Conservation (phyloP, 1,284 basidiomycete genomes). For the Neotropicomus parvogracilis region DNA sequence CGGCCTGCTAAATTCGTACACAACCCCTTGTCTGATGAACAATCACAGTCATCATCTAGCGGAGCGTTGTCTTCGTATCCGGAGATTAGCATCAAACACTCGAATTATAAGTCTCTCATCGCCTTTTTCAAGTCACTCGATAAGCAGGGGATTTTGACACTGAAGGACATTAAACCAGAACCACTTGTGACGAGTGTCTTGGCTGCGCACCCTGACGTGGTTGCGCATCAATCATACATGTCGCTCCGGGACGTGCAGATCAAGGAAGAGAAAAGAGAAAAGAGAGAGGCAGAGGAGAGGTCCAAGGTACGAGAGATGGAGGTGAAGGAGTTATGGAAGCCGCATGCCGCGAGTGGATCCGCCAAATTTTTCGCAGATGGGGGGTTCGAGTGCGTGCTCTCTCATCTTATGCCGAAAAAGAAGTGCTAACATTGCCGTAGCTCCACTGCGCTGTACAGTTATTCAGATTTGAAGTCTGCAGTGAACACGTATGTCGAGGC, state of each 20-base stretch:
- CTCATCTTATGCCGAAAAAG: not conserved
- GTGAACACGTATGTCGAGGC: conserved; percentile 62
- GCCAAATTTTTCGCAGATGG: conserved; percentile 59
- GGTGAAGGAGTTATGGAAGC: conserved; percentile 74
- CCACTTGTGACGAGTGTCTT: conserved; percentile 63
- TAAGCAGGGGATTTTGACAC: conserved; percentile 67
- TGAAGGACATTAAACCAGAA: conserved; percentile 72
- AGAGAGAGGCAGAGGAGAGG: conserved; percentile 46
- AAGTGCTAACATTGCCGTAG: conserved; percentile 34
- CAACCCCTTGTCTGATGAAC: conserved; percentile 27
- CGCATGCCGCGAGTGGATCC: conserved; percentile 47
- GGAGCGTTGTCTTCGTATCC: conserved; percentile 35
- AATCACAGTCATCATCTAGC: conserved; percentile 31
- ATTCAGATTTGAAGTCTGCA: conserved; percentile 50
- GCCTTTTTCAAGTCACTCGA: conserved; percentile 73
- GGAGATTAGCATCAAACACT: conserved; percentile 61
- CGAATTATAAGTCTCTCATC: conserved; percentile 74
- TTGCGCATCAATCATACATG: conserved; percentile 47
- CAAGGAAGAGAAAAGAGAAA: conserved; percentile 48
- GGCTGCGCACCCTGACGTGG: conserved; percentile 54
- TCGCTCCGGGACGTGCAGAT: conserved; percentile 64
- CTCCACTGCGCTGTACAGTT: conserved; percentile 51
- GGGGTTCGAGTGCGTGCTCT: conserved; percentile 48
- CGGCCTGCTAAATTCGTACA: conserved; percentile 55
- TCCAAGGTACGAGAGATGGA: conserved; percentile 46